Evolutionary conservation across 108 stramenopile species (phyloP).

Genomic region (Heterococcus sp.): DNA sequence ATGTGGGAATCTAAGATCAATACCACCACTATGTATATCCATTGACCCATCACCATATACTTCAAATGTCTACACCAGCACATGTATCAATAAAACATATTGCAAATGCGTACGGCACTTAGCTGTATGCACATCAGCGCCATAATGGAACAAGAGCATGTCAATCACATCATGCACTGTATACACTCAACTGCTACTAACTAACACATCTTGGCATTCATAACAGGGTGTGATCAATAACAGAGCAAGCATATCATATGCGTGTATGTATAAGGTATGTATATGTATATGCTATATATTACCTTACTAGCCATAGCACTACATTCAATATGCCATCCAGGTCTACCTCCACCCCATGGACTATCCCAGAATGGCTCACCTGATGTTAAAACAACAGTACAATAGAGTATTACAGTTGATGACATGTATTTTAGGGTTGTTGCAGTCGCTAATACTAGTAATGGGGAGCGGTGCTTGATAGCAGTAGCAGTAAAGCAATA

Average conservation of each 20-base stretch:
- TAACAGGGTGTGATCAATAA: too few species aligned
- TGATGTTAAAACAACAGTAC: too few species aligned
- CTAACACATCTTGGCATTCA: too few species aligned
- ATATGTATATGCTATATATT: background rate
- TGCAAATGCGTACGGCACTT: background rate
- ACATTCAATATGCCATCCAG: conserved; percentile 99
- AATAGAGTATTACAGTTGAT: too few species aligned
- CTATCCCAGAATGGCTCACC: conserved; percentile 87
- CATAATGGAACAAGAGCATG: background rate
- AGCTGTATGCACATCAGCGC: background rate
- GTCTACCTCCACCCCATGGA: conserved; percentile 90
- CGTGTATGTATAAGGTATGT: background rate
- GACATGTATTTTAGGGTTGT: too few species aligned
- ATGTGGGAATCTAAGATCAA: conserved; percentile 98
- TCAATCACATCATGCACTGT: too few species aligned
- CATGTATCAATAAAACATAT: background rate
- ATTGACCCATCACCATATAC: conserved; percentile 1
- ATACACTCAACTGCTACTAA: too few species aligned
- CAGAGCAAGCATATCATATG: too few species aligned
- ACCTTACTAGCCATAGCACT: conserved; percentile 71
- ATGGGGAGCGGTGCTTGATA: too few species aligned
- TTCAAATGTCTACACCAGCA: background rate
- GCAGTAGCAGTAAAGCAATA: too few species aligned
- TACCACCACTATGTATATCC: conserved; percentile 70
- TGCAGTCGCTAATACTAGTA: too few species aligned